A percentile compares a stretch with the other conserved stretches of the same genome.
Conservation (phyloP, 768 basidiomycete genomes). For the Lactarius psammicola region DNA sequence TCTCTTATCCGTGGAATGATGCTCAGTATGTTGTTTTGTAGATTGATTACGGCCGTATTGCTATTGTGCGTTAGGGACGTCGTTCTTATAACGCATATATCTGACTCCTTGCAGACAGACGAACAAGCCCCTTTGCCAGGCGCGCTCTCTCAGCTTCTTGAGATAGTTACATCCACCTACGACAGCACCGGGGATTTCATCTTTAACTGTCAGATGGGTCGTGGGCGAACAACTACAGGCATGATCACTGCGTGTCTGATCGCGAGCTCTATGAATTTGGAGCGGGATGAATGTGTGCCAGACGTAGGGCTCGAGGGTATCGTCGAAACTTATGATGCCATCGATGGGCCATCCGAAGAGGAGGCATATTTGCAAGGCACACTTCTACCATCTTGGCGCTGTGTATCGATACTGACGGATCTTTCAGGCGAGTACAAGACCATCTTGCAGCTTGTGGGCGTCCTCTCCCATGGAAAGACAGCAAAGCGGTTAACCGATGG, state of each 20-base stretch:
- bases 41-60: constrained; percentile 86
- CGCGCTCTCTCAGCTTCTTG: constrained; percentile 75
- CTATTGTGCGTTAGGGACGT: constrained; percentile 61
- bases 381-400: constrained; percentile 13
- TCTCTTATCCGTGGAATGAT: background rate
- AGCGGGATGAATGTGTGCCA: constrained; percentile 41
- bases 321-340: constrained; percentile 56
- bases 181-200: constrained; percentile 70
- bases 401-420: constrained; percentile 2
- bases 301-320: constrained; percentile 39
- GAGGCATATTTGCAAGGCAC: constrained; percentile 84
- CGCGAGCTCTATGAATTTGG: constrained; percentile 67
- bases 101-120: constrained; percentile 65
- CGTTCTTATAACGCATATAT: background rate
- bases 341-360: constrained; percentile 85
- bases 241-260: constrained; percentile 91
- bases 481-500: constrained; percentile 89
- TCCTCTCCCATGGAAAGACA: constrained; percentile 86
- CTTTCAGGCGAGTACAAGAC: constrained; percentile 90
- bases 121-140: constrained; percentile 94
- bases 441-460: constrained; percentile 89
- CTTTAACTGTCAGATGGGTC: constrained; percentile 98
- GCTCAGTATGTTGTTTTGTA: constrained; percentile 33
- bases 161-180: constrained; percentile 60
- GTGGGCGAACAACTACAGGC: constrained; percentile 90